These are phyloP conservation scores for Erucastrum elatum DNA, from an alignment of 345 rosid genomes.

Conservation along the genomic window DNA sequence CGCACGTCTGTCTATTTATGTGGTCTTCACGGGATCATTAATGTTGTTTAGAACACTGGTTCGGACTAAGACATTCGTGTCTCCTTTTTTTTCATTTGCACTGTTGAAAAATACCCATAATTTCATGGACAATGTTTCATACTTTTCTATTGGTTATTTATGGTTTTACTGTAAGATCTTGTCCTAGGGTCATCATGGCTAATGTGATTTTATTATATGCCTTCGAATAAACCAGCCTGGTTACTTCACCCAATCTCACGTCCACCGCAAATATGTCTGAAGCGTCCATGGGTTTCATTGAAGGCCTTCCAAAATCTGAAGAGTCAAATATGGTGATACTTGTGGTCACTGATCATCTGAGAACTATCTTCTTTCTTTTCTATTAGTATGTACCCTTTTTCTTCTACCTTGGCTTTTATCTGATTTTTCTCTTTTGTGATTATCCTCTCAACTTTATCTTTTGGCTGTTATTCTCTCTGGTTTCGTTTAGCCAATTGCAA, in stretches of 20 bases:
- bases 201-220: background rate
- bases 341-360: background rate
- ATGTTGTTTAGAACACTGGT: slow-evolving; percentile 1
- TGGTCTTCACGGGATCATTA: slow-evolving; percentile 17
- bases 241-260: background rate
- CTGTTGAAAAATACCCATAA: slow-evolving; percentile 23
- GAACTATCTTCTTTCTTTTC: background rate
- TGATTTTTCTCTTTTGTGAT: too few species aligned
- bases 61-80: slow-evolving; percentile 23
- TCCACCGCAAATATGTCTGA: background rate
- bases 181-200: background rate
- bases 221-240: background rate
- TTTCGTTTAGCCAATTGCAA: too few species aligned
- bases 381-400: too few species aligned
- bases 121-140: slow-evolving; percentile 14
- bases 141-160: slow-evolving; percentile 22
- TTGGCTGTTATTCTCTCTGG: too few species aligned
- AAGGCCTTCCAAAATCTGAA: background rate
- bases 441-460: too few species aligned
- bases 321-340: background rate
- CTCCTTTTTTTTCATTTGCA: slow-evolving; percentile 22
- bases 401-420: too few species aligned
- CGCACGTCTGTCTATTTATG: slow-evolving; percentile 1
- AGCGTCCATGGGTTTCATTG: background rate
- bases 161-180: background rate